Percentiles rank a stretch among this genome's conserved stretches.
Conservation (phyloP, 2,329 filamentous ascomycete species). For the Paramyrothecium roridum region DNA sequence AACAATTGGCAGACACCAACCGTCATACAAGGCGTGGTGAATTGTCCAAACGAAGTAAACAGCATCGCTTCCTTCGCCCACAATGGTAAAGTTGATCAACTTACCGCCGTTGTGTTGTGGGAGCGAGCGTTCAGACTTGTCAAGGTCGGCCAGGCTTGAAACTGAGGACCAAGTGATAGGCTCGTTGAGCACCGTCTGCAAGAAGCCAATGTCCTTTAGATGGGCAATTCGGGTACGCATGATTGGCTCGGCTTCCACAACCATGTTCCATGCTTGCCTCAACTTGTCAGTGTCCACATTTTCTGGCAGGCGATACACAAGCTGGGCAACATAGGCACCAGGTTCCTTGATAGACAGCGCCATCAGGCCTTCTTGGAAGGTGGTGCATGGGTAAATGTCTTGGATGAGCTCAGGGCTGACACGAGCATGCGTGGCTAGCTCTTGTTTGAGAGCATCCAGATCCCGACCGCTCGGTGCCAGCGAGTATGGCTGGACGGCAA, state of each 20-base stretch:
- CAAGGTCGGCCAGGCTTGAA: background rate
- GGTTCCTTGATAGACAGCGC: constrained; percentile 12
- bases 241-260: constrained; percentile 6
- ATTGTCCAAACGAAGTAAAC: constrained; percentile 18
- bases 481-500: constrained; percentile 6
- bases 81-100: constrained; percentile 5
- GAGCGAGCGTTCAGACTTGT: constrained; percentile 4
- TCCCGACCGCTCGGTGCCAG: constrained; percentile 2
- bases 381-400: constrained; percentile 15
- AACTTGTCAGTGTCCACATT: constrained; percentile 6
- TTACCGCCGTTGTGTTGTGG: constrained; percentile 9
- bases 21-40: constrained; percentile 23
- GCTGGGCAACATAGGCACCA: constrained; percentile 15
- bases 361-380: constrained; percentile 17
- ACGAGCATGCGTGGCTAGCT: background rate
- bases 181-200: constrained; percentile 14
- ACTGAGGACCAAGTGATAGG: constrained; percentile 7
- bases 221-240: constrained; percentile 17
- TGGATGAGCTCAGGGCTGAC: background rate
- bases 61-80: background rate
- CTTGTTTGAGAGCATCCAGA: background rate
- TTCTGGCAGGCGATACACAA: constrained; percentile 10
- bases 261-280: constrained; percentile 9
- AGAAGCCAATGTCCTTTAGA: constrained; percentile 7
- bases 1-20: constrained; percentile 18